Conservation (phyloP, 331 rosid genomes). For the Acacia concinna region DNA sequence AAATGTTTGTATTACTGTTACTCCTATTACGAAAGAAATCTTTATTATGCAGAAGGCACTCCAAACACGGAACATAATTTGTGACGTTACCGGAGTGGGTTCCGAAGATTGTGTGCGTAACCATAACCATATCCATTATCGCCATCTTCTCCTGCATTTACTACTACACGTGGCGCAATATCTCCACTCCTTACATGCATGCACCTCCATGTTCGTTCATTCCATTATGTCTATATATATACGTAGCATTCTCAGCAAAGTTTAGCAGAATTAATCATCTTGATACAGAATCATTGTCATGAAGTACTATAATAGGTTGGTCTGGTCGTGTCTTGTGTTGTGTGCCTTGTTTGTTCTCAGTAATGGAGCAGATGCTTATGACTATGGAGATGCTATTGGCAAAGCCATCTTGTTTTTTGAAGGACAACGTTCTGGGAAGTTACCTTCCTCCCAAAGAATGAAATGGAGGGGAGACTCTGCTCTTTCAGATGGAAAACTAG, state of each 20-base stretch:
- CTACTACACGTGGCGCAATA: constrained; percentile 28
- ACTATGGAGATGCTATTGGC: constrained; percentile 69
- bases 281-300: background rate
- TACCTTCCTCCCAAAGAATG: constrained; percentile 57
- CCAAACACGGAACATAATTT: background rate
- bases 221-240: background rate
- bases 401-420: constrained; percentile 77
- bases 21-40: background rate
- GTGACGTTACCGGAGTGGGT: constrained; percentile 32
- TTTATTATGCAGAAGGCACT: background rate
- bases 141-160: background rate
- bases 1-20: background rate
- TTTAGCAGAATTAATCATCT: constrained; percentile 28
- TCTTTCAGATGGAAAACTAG: constrained; percentile 64
- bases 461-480: constrained; percentile 81
- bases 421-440: constrained; percentile 85
- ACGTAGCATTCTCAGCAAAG: background rate
- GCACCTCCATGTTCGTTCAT: constrained; percentile 11
- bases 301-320: constrained; percentile 20
- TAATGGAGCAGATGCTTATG: constrained; percentile 37
- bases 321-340: constrained; percentile 31
- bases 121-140: background rate
- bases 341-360: constrained; percentile 35
- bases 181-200: constrained; percentile 29
- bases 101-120: background rate